A percentile compares a stretch with the other conserved stretches of the same genome.
Conservation (phyloP, 2,329 filamentous ascomycete genomes). For the Penicillium sp. region DNA sequence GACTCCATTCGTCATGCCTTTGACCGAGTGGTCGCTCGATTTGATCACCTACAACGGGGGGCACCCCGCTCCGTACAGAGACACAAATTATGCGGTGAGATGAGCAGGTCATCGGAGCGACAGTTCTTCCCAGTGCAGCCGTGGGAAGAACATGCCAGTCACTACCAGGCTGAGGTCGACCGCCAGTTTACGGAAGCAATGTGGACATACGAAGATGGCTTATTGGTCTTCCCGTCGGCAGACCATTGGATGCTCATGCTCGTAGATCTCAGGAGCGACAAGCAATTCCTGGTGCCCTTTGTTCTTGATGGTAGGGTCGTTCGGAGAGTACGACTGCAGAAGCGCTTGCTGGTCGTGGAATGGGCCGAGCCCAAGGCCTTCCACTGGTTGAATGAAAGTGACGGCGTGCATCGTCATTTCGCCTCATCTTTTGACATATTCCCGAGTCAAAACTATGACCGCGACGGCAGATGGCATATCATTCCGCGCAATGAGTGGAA, state of each 20-base stretch:
- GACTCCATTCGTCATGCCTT: conserved; percentile 44
- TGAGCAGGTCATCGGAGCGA: conserved; percentile 38
- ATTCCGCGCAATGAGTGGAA: conserved; percentile 63
- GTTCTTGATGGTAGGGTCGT: conserved; percentile 55
- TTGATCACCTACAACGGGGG: conserved; percentile 57
- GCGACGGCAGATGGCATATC: conserved; percentile 46
- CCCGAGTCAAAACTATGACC: conserved; percentile 4
- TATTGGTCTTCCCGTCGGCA: conserved; percentile 58
- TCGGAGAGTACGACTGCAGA: conserved; percentile 58
- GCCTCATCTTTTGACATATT: conserved; percentile 62
- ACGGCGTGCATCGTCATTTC: conserved; percentile 61
- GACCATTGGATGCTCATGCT: conserved; percentile 45
- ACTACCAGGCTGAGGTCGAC: conserved; percentile 36
- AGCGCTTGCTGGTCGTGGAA: conserved; percentile 63
- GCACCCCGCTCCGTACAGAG: conserved; percentile 53
- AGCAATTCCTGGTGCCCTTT: conserved; percentile 56
- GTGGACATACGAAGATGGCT: conserved; percentile 63
- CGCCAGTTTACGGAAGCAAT: conserved; percentile 43
- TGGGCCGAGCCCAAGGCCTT: conserved; percentile 61
- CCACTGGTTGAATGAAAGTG: conserved; percentile 56
- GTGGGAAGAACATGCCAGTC: conserved; percentile 48
- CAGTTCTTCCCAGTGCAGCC: conserved; percentile 48
- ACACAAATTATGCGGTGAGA: conserved; percentile 47
- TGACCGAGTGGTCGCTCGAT: conserved; percentile 57
- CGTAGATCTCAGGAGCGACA: conserved; percentile 55